Evolutionary conservation across 352 stramenopile species (phyloP).

Genomic region (Peronosclerospora sorghi): DNA sequence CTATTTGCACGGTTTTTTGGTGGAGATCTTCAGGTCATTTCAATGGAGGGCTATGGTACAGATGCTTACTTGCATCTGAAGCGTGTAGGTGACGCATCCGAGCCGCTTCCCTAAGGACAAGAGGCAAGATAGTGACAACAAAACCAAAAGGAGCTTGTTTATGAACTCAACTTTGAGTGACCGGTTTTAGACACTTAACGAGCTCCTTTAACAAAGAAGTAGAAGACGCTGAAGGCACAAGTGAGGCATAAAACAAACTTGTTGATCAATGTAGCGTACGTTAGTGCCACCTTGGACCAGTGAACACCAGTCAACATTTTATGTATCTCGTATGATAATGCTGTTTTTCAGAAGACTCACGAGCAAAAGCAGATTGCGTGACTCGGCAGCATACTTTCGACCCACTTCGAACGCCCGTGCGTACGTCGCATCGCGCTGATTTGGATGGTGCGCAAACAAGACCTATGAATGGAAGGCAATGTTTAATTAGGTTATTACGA

Average conservation of each 20-base stretch:
- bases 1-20: conserved; percentile 99
- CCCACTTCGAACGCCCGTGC: conserved; percentile 72
- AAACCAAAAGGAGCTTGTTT: no score
- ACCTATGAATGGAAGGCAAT: conserved; percentile 25
- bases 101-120: conserved; percentile 63
- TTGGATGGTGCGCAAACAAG: conserved; percentile 67
- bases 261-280: no score
- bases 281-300: no score
- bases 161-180: no score
- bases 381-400: conserved; percentile 71
- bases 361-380: conserved; percentile 66
- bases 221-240: no score
- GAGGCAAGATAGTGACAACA: no score
- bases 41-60: conserved; percentile 99
- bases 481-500: no score
- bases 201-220: no score
- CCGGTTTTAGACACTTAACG: no score
- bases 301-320: conserved; percentile 8
- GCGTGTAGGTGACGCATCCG: conserved; percentile 83
- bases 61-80: conserved; percentile 94
- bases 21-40: conserved; percentile 98
- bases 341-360: conserved; percentile 84
- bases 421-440: conserved; percentile 69
- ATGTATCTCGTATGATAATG: conserved; percentile 66
- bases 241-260: no score